Evolutionary conservation across 345 rosid genomes (phyloP).

Genomic region (Euclidium syriacum): DNA sequence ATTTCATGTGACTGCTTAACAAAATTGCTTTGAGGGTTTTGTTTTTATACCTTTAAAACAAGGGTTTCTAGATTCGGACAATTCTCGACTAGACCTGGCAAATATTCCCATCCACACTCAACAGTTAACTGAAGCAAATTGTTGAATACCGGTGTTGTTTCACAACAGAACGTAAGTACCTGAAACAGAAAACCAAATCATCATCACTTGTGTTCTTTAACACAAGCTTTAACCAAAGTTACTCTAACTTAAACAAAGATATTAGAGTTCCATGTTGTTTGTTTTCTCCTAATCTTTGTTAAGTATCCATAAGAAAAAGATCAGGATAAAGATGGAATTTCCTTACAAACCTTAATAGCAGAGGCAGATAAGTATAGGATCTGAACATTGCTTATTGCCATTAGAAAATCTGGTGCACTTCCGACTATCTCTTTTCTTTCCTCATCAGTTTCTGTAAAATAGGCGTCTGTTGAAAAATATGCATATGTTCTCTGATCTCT

Average conservation of each 20-base stretch:
- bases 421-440: background rate
- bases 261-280: background rate
- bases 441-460: background rate
- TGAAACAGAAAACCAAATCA: constrained; percentile 1
- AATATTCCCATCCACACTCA: constrained; percentile 10
- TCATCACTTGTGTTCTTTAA: background rate
- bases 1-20: too few species aligned
- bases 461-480: background rate
- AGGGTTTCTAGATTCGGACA: constrained; percentile 13
- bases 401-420: background rate
- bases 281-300: too few species aligned
- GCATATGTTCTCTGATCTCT: background rate
- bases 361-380: background rate
- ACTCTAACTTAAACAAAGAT: too few species aligned
- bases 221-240: background rate
- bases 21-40: background rate
- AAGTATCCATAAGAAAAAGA: background rate
- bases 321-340: background rate
- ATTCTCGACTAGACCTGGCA: background rate
- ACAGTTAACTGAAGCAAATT: constrained; percentile 2
- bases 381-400: background rate
- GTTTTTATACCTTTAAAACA: background rate
- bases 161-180: constrained; percentile 4
- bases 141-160: background rate
- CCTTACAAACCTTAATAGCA: constrained; percentile 7